phyloP scores from a whole-genome alignment of 2,329 filamentous ascomycete genomes.

The Chaetomium sp. region DNA sequence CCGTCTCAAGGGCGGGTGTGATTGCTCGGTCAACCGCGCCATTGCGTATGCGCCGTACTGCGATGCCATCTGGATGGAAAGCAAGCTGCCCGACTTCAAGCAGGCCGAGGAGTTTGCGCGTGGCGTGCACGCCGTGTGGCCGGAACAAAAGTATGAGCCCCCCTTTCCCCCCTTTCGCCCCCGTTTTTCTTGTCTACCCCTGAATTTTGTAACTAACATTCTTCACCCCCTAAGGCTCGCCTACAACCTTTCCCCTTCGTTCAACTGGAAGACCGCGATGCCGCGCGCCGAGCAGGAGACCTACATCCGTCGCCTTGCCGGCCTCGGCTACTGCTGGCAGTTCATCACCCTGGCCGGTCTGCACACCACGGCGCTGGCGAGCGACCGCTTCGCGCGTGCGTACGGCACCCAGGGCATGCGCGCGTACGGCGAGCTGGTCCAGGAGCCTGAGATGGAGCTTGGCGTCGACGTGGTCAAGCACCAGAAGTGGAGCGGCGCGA shows the following conservation, averaged over 20 bases:
- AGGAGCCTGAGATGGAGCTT: slow-evolving; percentile 92
- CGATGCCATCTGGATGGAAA: slow-evolving; percentile 99
- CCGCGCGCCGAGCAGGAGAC: slow-evolving; percentile 87
- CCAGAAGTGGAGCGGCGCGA: slow-evolving; percentile 97
- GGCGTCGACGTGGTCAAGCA: slow-evolving; percentile 94
- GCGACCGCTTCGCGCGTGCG: slow-evolving; percentile 78
- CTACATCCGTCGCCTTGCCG: slow-evolving; percentile 83
- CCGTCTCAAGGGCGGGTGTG: slow-evolving; percentile 82
- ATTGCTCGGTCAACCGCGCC: slow-evolving; percentile 85
- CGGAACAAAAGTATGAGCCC: slow-evolving; percentile 91
- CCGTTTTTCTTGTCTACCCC: background rate
- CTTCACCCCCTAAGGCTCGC: slow-evolving; percentile 56
- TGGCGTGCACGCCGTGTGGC: slow-evolving; percentile 90
- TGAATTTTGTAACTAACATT: slow-evolving; percentile 5
- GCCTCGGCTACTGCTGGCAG: slow-evolving; percentile 97
- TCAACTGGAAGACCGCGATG: slow-evolving; percentile 99
- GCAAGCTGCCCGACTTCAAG: slow-evolving; percentile 83
- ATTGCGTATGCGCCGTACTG: slow-evolving; percentile 88
- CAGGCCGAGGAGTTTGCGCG: slow-evolving; percentile 91
- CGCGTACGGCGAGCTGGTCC: slow-evolving; percentile 92
- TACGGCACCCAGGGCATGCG: slow-evolving; percentile 83
- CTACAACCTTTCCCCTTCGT: slow-evolving; percentile 96
- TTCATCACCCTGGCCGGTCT: slow-evolving; percentile 99
- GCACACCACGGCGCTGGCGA: slow-evolving; percentile 90
- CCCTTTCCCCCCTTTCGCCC: background rate